Evolutionary conservation across 1,139 yeast genomes (phyloP).

Genomic region (Zygosaccharomyces sapae): DNA sequence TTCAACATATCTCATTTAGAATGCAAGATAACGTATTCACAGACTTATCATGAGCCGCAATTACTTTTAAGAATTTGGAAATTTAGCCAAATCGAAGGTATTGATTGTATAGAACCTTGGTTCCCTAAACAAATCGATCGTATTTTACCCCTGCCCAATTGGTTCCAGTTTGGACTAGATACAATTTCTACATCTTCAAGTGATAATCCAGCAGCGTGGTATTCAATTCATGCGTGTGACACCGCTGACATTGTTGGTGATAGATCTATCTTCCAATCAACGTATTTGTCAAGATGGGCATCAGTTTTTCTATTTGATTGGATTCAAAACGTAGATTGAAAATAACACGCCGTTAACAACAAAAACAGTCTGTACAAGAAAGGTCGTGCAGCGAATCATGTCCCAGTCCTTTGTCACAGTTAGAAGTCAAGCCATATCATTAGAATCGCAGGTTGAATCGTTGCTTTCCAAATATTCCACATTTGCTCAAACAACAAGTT

Average conservation of each 20-base stretch:
- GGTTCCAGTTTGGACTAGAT: conserved; percentile 14
- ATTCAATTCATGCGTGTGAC: conserved; percentile 30
- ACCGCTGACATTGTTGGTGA: conserved; percentile 27
- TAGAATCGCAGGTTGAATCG: conserved; percentile 54
- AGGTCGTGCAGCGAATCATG: conserved; percentile 1
- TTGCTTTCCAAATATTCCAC: conserved; percentile 50
- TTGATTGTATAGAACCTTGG: conserved; percentile 8
- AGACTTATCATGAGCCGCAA: conserved; percentile 24
- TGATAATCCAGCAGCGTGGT: conserved; percentile 21
- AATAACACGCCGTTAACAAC: background rate
- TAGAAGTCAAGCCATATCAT: conserved; percentile 51
- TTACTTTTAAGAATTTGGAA: conserved; percentile 24
- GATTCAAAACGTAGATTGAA: conserved; percentile 23
- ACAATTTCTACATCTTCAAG: conserved; percentile 7
- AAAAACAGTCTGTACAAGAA: background rate
- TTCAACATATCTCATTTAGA: conserved; percentile 11
- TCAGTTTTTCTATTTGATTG: conserved; percentile 24
- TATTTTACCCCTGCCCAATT: conserved; percentile 6
- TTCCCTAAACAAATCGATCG: conserved; percentile 11
- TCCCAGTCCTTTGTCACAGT: conserved; percentile 45
- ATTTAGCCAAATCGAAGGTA: background rate
- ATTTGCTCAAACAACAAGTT: conserved; percentile 48
- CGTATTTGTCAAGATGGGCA: conserved; percentile 27
- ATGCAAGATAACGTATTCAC: conserved; percentile 16
- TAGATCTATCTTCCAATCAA: conserved; percentile 4